Evolutionary conservation across 2,329 filamentous ascomycete species (phyloP).

Genomic region (Aspergillus quadrilineatus): DNA sequence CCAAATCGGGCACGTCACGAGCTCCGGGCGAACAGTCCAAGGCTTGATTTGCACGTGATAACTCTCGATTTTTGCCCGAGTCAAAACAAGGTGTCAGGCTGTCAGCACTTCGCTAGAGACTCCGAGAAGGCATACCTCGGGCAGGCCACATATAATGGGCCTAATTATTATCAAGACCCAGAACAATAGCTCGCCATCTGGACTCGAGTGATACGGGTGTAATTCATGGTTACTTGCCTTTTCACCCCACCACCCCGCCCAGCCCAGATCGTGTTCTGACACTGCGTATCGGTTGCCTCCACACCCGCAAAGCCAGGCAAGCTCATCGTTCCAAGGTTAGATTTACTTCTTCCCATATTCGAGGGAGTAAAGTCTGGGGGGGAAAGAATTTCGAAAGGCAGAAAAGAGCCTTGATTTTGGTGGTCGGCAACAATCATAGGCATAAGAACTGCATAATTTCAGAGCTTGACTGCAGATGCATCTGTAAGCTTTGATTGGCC

Average conservation of each 20-base stretch:
- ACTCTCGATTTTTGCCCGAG: background rate
- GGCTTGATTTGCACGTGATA: constrained; percentile 1
- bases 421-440: background rate
- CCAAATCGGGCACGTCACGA: constrained; percentile 1
- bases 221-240: background rate
- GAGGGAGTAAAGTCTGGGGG: background rate
- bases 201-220: background rate
- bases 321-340: background rate
- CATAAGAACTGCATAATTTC: background rate
- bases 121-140: background rate
- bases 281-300: background rate
- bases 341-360: background rate
- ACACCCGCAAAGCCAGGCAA: background rate
- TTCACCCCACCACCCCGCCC: constrained; percentile 9
- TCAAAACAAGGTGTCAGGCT: background rate
- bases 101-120: background rate
- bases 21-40: background rate
- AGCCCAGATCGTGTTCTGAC: background rate
- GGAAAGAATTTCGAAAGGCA: too few relatives aligned
- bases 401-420: background rate
- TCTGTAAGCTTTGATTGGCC: constrained; percentile 1
- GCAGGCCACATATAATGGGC: background rate
- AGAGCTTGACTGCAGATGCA: background rate
- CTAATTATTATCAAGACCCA: background rate
- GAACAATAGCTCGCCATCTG: background rate